Percentiles rank a stretch among this genome's conserved stretches.
These are phyloP conservation scores for Neoboletus brunneissimus DNA, from an alignment of 768 basidiomycete genomes.

Conservation along the genomic window DNA sequence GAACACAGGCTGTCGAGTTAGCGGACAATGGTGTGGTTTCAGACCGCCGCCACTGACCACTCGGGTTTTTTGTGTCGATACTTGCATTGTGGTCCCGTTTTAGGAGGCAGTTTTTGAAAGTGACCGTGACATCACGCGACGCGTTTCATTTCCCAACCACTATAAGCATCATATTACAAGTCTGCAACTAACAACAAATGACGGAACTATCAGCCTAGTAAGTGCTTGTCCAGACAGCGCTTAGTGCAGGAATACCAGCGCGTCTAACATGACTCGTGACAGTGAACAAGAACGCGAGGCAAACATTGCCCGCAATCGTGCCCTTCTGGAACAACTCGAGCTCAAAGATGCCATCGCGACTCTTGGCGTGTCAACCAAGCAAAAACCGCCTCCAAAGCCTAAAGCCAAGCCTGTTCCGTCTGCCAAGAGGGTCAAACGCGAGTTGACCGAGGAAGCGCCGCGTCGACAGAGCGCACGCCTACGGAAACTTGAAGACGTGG, in stretches of 20 bases:
- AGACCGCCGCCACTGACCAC: no score
- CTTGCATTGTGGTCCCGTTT: no score
- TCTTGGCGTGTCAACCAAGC: constrained; percentile 44
- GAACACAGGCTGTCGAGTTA: no score
- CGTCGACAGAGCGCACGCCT: constrained; percentile 68
- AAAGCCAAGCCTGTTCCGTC: constrained; percentile 64
- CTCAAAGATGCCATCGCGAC: constrained; percentile 53
- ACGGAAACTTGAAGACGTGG: constrained; percentile 34
- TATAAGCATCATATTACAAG: neutral
- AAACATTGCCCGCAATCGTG: constrained; percentile 79
- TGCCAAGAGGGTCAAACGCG: constrained; percentile 52
- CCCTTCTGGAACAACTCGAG: constrained; percentile 68
- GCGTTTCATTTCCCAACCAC: constrained; percentile 15
- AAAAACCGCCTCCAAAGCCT: constrained; percentile 35
- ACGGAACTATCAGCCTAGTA: constrained; percentile 51
- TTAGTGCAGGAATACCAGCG: neutral
- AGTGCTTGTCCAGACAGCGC: constrained; percentile 14
- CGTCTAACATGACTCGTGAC: neutral
- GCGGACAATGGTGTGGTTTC: no score
- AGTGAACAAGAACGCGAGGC: constrained; percentile 74
- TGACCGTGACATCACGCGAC: constrained; percentile 32
- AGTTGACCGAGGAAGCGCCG: constrained; percentile 44
- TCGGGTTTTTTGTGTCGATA: no score
- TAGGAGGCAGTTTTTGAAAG: no score
- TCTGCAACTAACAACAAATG: constrained; percentile 29